Base-by-base conservation (phyloP, 257 asterid species). In the Knoxia roxburghii region DNA sequence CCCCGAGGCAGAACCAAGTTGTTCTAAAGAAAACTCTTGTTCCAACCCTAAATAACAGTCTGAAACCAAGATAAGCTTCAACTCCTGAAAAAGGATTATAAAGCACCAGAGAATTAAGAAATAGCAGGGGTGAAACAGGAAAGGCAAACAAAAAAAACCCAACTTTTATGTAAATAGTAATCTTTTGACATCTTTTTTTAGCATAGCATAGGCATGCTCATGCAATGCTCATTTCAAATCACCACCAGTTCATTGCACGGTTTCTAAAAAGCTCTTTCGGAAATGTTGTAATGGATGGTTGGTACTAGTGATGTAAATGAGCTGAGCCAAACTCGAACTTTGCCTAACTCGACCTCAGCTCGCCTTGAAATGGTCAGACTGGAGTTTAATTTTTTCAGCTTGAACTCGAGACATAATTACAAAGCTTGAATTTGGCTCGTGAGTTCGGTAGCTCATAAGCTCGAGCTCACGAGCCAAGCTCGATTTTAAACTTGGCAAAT, bases 41-140 rank as follows among this genome's bases (percentile, higher is more conserved):
- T 89, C 95, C 39, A 80, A 78, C 63, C 95, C 98, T 37, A 89
- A 32, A 67, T 92, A 92, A 48, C 96, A 89, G 79, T 89, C 97
- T 9, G 98, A 92, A 50, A 92, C 82, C 50, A 89, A 65, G 43
- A 89, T 60, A 82, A 89, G 76, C 84, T 85, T 89, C 90, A 86
- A 49, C 57, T 87, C 98, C 96, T 87, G 88, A 61, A 69, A 37
- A 61, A 73, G 48, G 45, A 41, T 5, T 13, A 26, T 61, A 21
- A 61, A 63, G 26, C 2, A 10, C 13, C 6, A 10, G 62, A 30
- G 41, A 30, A 6, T 14, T 18, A 15, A 27, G 11, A 26, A 51
- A 29, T 14, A 55, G n/a, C 39, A 61, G 58, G 4, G 29, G 33
- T 33, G 50, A 18, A 52, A 54, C 54, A 26, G 66, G 61, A 57